Base-by-base conservation (phyloP, 129 eudicot species). In the Flaveria trinervia region DNA sequence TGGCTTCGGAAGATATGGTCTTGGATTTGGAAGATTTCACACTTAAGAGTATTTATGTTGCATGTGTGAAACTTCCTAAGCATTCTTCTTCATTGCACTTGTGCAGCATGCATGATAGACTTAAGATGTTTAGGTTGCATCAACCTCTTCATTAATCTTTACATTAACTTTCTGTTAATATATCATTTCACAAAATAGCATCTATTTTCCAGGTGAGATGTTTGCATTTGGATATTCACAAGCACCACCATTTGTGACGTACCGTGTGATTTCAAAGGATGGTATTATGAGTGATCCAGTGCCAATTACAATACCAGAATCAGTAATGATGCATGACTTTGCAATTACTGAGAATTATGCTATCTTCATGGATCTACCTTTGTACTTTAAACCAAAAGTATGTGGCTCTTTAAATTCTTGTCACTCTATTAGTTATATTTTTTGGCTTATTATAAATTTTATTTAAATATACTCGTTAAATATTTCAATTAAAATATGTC, bases 301-400 rank as follows among this genome's bases (percentile, higher is more conserved):
- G 76, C 97, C 99, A 75, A 94, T 94, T 77, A 94, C 97, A 50
- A 71, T 94, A 57, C 57, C 89, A 16, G 96, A 77, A 6, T 78
- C 97, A 45, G 61, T 91, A 43, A 89, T 91, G 97, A 89, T 94
- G 99, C 99, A 94, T 79, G 99, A 94, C 76, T 91, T 94, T 83
- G 99, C 99, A 33, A 91, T 94, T 65, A 94, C 99, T 36, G 97
- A 94, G 77, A 94, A 91, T 71, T 91, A 89, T 83, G 97, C 99
- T 33, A 83, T 94, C 70, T 79, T 94, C 80, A 89, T 94, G 99
- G 99, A 94, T 81, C 90, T 89, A 13, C 99, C 99, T 41, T 82
- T 89, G 69, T 86, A 84, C 88, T 87, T 94, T 69, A 84, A 65
- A 65, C 99, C 99, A 77, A 89, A 91, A 92, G 99, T 94, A 74